Base-by-base conservation (phyloP, 148 eudicot species). In the Pouteria glomerata region DNA sequence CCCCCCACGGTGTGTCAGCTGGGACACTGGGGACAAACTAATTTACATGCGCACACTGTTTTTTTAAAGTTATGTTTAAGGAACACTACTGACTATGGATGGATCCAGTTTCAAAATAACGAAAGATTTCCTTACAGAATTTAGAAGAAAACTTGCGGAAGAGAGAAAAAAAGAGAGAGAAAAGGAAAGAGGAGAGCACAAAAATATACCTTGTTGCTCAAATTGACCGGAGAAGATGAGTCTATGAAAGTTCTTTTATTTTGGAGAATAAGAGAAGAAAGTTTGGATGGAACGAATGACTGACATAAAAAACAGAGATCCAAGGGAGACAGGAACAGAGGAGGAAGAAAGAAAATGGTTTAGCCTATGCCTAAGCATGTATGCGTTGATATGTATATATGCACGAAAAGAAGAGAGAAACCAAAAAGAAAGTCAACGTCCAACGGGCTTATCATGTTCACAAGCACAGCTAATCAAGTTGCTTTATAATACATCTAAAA, bases 401-500 rank as follows among this genome's bases (percentile, higher is more conserved):
- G n/a, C n/a, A n/a, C n/a, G n/a, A n/a, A n/a, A n/a, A n/a, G n/a
- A n/a, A n/a, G n/a, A n/a, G n/a, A n/a, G n/a, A n/a, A n/a, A n/a
- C n/a, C n/a, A 48, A 48, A 72, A 68, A 72, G 50, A 72, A 61
- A 72, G 75, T 72, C 75, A 72, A 72, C 62, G 75, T 34, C 41
- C 27, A 16, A 30, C 29, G n/a, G n/a, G n/a, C 29, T 29, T 15
- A 12, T n/a, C 66, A 37, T 21, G n/a, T 14, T 45, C 42, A 31
- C 29, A 12, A 21, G 31, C 58, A 21, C 59, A 50, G 44, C 57
- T 62, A 62, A 51, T 5, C 15, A 18, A 48, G 10, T 0, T 8
- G 16, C 50, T 15, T 65, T 34, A 42, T 48, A 16, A 30, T 50
- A 19, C 1, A 19, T 47, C n/a, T 48, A 42, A 26, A 48, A 67